phyloP scores from a whole-genome alignment of 805 yeast genomes.

The Teunomyces atbi region DNA sequence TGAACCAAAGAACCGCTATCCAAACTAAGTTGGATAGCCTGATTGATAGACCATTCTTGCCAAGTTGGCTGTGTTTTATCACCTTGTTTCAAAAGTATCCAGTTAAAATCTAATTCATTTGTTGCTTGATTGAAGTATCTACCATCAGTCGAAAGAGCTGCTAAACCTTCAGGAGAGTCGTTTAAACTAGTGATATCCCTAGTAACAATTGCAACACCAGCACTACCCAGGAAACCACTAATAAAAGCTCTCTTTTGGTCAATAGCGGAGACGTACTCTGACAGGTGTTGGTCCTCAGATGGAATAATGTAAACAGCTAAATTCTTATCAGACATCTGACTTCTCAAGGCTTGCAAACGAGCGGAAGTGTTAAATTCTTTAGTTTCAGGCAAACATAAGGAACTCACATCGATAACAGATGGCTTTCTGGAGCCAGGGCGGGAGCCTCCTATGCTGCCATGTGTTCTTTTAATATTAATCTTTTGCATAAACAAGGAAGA shows the following conservation, averaged over 20 bases:
- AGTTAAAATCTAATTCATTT: conserved; percentile 58
- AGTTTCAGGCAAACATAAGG: conserved; percentile 41
- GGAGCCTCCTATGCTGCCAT: conserved; percentile 22
- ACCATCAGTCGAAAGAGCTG: conserved; percentile 60
- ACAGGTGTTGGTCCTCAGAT: conserved; percentile 63
- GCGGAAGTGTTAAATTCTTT: conserved; percentile 53
- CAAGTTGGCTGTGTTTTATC: conserved; percentile 49
- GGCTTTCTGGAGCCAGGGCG: conserved; percentile 35
- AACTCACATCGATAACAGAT: conserved; percentile 41
- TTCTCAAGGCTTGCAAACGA: conserved; percentile 24
- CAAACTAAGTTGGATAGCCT: conserved; percentile 48
- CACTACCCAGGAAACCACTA: conserved; percentile 60
- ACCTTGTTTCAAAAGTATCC: conserved; percentile 56
- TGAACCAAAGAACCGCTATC: conserved; percentile 42
- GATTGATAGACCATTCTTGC: conserved; percentile 57
- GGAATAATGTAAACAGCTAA: conserved; percentile 59
- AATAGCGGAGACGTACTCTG: conserved; percentile 53
- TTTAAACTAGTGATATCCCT: conserved; percentile 53
- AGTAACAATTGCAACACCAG: conserved; percentile 59
- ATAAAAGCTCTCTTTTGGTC: conserved; percentile 59
- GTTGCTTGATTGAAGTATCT: conserved; percentile 59
- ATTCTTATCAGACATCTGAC: conserved; percentile 41
- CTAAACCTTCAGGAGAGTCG: conserved; percentile 51
- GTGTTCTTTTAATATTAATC: conserved; percentile 26
- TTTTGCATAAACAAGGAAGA: conserved; percentile 48